Evolutionary conservation across 371 early-diverging fungal species (phyloP), one percentile per base, ranked within the genome.

Genomic region (Dinochytrium kinnereticum): DNA sequence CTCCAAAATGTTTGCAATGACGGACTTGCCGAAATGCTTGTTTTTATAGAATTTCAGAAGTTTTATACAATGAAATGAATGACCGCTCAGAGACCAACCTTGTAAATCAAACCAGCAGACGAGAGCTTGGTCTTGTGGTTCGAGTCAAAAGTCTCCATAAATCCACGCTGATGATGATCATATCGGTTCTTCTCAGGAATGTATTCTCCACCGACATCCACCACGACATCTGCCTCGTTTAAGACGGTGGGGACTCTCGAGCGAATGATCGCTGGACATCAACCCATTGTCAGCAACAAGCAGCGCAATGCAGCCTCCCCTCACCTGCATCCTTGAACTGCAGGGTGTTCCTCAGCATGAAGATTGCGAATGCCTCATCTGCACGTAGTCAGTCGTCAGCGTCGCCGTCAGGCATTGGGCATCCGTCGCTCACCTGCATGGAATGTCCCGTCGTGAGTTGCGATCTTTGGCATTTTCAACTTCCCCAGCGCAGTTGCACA

Each of bases 161-260:
- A 99, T 28, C 92, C 95, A 71, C 96, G 91, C 88, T 98, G 98
- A 80, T 99, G 99, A 78, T 99, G 99, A 79, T 99, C 99, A 80
- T 91, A 99, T 57, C 94, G 87, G 68, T 89, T 82, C 34, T 78
- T 82, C 37, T 81, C 82, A 53, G 93, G 95, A 82, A 94, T 93
- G 82, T 96, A 99, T 28, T 91, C 94, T 59, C 95, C 96, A 53
- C 99, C 99, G 2, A 99, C 99, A 80, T 99, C 99, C 19, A 98
- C 97, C 28, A 99, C 94, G 70, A 97, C 89, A 75, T 95, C 95
- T 71, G 94, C 96, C 28, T 87, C 87, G 17, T 84, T 90, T 57
- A 98, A 84, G 38, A 92, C 87, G 10, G 83, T 86, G 0, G 92
- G n/a, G n/a, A n/a, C n/a, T n/a, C n/a, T n/a, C n/a, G n/a, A n/a